Base-by-base conservation (phyloP, 768 basidiomycete species). In the Lactarius vividus region DNA sequence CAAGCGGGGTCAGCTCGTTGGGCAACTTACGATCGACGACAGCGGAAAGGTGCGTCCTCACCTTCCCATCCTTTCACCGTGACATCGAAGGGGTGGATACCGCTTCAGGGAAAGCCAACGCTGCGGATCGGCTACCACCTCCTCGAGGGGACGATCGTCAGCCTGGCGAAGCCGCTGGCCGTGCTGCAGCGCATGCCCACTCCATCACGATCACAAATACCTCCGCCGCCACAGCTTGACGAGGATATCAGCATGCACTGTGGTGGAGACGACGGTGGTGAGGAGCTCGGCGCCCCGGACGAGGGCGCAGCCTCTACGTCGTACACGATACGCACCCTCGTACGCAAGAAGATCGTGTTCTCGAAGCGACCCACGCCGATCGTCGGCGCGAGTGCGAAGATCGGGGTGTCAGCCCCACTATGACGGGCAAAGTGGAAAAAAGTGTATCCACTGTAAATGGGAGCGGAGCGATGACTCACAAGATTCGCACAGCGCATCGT, bases 101-200 rank as follows among this genome's bases (percentile, higher is more conserved):
- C 15, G 37, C 26, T 23, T 57, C 23, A 93, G 92, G 87, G 84
- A 68, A 91, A 88, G 70, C 87, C 92, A 4, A 93, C 87, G 2
- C 81, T 98, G 7, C 75, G 81, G 61, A 90, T 98, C 65, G 95
- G 95, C 15, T 88, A 96, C 76, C 94, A 97, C 72, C 80, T 95
- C 35, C 85, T 98, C 5, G 96, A 98, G 73, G 95, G 95, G 61
- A 92, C 90, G 73, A 80, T 96, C 66, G 81, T 85, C 39, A 80
- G 77, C 54, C 81, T 98, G 8, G 77, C 88, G 2, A 96, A 92
- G 73, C 94, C 95, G 0, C 81, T 92, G 33, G 96, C 91, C 3
- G 84, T 97, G 49, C 81, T 97, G 35, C 79, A 83, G 66, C 83
- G 85, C 57, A 63, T 63, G 15, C 28, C 37, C 75, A 77, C 64